Evolutionary conservation across 139 green algal genomes (phyloP).

Genomic region (Tetraselmis chui): DNA sequence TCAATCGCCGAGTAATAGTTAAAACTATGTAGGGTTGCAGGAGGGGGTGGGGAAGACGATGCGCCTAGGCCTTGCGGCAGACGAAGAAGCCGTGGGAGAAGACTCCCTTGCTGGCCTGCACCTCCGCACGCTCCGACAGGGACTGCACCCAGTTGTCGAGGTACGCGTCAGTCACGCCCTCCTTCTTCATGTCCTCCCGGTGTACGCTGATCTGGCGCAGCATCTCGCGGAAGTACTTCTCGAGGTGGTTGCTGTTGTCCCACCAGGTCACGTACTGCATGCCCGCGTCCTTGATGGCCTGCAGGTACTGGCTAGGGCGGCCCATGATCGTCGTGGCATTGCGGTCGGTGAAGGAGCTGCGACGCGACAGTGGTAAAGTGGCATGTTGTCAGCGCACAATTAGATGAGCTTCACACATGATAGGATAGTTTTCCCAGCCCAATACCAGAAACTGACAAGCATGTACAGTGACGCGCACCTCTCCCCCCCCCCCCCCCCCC

Average conservation of each 20-base stretch:
- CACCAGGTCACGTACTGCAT: constrained; percentile 23
- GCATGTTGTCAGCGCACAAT: no score
- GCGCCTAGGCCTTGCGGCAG: constrained; percentile 13
- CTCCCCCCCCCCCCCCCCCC: no score
- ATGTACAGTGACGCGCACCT: no score
- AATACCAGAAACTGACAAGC: no score
- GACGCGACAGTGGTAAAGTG: no score
- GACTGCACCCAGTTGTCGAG: constrained; percentile 21
- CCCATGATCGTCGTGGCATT: constrained; percentile 29
- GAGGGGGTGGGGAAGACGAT: no score
- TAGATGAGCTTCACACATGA: no score
- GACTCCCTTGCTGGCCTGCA: constrained; percentile 15
- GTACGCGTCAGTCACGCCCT: constrained; percentile 21
- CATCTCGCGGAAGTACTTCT: constrained; percentile 29
- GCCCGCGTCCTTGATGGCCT: constrained; percentile 18
- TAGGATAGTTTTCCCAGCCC: no score
- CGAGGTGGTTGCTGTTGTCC: constrained; percentile 22
- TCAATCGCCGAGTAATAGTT: no score
- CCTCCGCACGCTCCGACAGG: constrained; percentile 19
- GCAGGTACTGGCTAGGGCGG: constrained; percentile 16
- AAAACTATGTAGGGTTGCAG: no score
- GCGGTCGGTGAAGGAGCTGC: constrained; percentile 20
- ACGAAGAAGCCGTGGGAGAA: constrained; percentile 27
- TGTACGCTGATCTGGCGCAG: constrained; percentile 14
- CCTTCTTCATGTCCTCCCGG: constrained; percentile 19